Evolutionary conservation across 2,329 filamentous ascomycete genomes (phyloP), one percentile per base, ranked within the genome.

Genomic region (Pseudocercospora fuligena): DNA sequence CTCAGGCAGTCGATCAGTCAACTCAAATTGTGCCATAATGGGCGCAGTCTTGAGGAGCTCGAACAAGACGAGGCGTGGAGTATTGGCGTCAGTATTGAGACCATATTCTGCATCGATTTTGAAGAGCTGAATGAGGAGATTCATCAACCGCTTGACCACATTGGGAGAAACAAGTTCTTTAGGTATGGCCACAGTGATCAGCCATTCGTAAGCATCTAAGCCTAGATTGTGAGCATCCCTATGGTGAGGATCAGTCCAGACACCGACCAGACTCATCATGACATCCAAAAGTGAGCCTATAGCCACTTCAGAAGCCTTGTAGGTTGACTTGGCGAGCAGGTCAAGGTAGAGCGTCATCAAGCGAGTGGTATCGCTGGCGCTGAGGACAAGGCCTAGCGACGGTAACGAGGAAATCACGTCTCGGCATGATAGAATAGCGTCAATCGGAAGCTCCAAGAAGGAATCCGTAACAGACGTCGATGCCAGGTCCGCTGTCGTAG

Each of bases 201-300:
- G 90, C 82, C 93, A 92, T 53, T 86, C 81, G 77, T 98, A 98
- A 21, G 97, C 81, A 67, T 96, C 90, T 21, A 88, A 86, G 3
- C 90, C 92, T 47, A 86, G 84, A 2, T 87, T 85, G n/a, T 85
- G 85, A 2, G 97, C 81, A 0, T 88, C 82, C 36, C 86, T 84
- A 23, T 83, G 81, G 47, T 86, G 77, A 1, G 77, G 83, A 23
- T 87, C 83, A 16, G 82, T 82, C 92, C 92, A 95, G 46, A 87
- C 80, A 12, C 81, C 78, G 46, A 88, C 85, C 60, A 92, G 84
- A 40, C 86, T 87, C 60, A 86, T 81, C 76, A 97, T 85, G 63
- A 92, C 80, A 56, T 90, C 87, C 25, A 97, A 83, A 69, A 89
- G 90, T 19, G 89, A 82, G 53, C 85, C 86, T 58, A 93, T 81